phyloP scores from a whole-genome alignment of 129 eudicot genomes.

The Deinandra increscens region DNA sequence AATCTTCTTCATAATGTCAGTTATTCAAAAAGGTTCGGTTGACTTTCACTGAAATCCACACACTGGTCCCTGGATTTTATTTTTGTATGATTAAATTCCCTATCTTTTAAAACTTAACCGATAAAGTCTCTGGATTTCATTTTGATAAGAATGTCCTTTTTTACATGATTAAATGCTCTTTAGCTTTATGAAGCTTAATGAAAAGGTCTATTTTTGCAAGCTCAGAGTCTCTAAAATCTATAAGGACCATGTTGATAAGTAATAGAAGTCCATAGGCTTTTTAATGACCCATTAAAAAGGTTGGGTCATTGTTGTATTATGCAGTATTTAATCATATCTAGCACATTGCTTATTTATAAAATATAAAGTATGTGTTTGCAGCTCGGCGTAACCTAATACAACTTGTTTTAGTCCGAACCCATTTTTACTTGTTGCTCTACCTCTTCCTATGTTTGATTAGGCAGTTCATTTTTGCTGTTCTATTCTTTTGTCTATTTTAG shows the following conservation, averaged over 20 bases:
- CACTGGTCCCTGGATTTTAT: neutral
- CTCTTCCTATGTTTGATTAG: slow-evolving; percentile 9
- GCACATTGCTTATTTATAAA: neutral
- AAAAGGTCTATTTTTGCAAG: too few species aligned
- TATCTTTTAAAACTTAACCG: neutral
- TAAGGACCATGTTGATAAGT: too few species aligned
- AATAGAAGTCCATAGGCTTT: neutral
- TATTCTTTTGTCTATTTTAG: neutral
- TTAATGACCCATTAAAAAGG: neutral
- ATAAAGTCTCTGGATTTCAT: neutral
- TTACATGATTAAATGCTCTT: neutral
- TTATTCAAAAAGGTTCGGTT: neutral
- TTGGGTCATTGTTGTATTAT: neutral
- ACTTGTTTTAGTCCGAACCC: neutral
- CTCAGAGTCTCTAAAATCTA: too few species aligned
- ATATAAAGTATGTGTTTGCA: neutral
- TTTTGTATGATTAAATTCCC: neutral
- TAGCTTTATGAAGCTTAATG: too few species aligned
- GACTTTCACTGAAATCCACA: neutral
- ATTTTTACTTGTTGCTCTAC: slow-evolving; percentile 4
- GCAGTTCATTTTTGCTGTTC: neutral
- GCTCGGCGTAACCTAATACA: neutral
- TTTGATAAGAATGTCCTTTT: neutral
- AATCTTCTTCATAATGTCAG: neutral
- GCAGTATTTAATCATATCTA: neutral